Base-by-base conservation (phyloP, 2,329 filamentous ascomycete species). In the Ceratocystis albifundus region DNA sequence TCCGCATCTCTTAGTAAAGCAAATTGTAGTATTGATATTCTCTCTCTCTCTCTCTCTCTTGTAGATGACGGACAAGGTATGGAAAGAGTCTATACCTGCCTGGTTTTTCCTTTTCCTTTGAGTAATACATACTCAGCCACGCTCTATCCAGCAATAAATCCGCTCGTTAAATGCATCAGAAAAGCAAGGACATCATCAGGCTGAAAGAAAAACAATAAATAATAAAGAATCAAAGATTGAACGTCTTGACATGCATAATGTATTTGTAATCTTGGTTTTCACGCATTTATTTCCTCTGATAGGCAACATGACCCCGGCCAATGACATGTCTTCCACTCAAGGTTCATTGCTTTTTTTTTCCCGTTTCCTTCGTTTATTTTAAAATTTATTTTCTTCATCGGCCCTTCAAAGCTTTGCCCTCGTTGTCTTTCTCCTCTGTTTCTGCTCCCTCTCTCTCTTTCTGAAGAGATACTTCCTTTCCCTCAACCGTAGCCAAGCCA, bases 211-310 rank as follows among this genome's bases (percentile, higher is more conserved):
- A 48, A 20, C 3, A 48, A 5, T 3, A 28, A 25, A 50, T 4
- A 10, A 59, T n/a, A n/a, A 32, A n/a, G 28, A 32, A 30, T n/a
- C 53, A 59, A 59, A 59, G 53, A 28, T 59, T 59, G 28, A 28
- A 30, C 53, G 5, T 36, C 53, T 20, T 36, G 28, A 59, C 28
- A 36, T 59, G 53, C 28, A 59, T 36, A 55, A 48, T 2, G 2
- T 59, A 59, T 59, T 59, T 1, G 2, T 36, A 30, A 36, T 6
- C 53, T 59, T 17, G 53, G 53, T 41, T 4, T 10, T 41, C 36
- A 41, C 10, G 12, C 36, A 10, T 41, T 41, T 3, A 17, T 17
- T 30, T 32, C 15, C 28, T 59, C 53, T 15, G 36, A 59, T 59
- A 5, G 17, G 36, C 1, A 41, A 10, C 8, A 41, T 12, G 12